Evolutionary conservation across 1,284 basidiomycete species (phyloP).

Genomic region (Ganoderma leucocontextum): DNA sequence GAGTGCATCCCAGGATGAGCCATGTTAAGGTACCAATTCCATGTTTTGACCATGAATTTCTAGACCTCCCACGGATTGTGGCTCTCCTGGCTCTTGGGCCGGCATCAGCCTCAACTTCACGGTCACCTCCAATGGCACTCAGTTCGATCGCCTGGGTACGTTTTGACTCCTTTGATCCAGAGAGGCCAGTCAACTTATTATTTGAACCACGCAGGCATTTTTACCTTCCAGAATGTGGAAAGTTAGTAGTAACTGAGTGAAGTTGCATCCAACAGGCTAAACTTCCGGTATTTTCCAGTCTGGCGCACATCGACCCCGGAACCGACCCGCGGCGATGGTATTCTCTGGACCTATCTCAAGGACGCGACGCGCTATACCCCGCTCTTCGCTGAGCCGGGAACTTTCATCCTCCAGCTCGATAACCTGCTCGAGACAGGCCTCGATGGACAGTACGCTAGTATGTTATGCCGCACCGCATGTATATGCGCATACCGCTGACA

Average conservation of each 20-base stretch:
- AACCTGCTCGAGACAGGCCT: conserved; percentile 66
- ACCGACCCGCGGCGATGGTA: conserved; percentile 70
- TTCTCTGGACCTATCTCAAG: conserved; percentile 82
- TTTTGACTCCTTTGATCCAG: background rate
- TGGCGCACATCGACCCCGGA: conserved; percentile 86
- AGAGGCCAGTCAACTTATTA: background rate
- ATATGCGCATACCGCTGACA: background rate
- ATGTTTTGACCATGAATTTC: background rate
- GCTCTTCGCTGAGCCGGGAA: conserved; percentile 70
- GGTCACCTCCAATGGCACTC: conserved; percentile 80
- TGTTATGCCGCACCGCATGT: conserved; percentile 25
- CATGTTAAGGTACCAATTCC: background rate
- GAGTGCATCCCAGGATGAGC: conserved; percentile 36
- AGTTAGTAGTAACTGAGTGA: conserved; percentile 51
- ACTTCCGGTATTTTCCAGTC: conserved; percentile 45
- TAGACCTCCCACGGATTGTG: conserved; percentile 78
- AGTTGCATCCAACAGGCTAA: background rate
- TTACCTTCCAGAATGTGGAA: conserved; percentile 80
- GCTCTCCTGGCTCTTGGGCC: conserved; percentile 76
- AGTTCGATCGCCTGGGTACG: conserved; percentile 72
- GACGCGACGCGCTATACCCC: conserved; percentile 79
- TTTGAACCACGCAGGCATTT: conserved; percentile 48
- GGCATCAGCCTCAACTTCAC: conserved; percentile 79
- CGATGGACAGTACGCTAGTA: conserved; percentile 76
- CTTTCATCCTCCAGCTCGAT: conserved; percentile 77